Evolutionary conservation across 108 stramenopile species (phyloP), one percentile per base, ranked within the genome.

Genomic region (Nitzschia sp.): DNA sequence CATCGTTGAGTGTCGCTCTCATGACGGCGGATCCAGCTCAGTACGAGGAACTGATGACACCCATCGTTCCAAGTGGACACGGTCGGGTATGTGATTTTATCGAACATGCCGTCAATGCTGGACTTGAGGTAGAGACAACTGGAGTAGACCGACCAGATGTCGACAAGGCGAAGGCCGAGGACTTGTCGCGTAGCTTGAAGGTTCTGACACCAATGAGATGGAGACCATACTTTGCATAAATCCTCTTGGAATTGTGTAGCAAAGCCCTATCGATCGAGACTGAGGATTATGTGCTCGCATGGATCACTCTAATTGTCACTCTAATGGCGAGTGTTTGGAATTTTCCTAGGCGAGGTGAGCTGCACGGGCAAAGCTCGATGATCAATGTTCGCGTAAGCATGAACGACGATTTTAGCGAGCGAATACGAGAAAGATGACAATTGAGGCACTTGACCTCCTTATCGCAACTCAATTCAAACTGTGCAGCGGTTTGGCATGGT

Each of bases 121-220:
- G 87, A 25, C 57, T 91, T 44, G 77, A 82, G 15, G 83, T 87
- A 0, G 90, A 91, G 67, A 57, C 79, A 22, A 88, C 90, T 8
- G 90, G 74, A 17, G 79, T 91, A 1, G 90, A 91, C 45, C 75
- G 85, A 19, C 79, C 75, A 8, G 83, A 80, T 46, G 77, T 88
- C 19, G 77, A 91, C 56, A 84, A 84, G 58, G 60, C 30, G 1
- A 61, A 63, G 44, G 70, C 71, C 9, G 81, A 86, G 60, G 22
- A 58, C 22, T 44, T 85, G 34, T 72, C 81, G 3, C 53, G 33
- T 55, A 30, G 36, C 16, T 59, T 87, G 32, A 68, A 70, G 19
- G 84, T 78, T 2, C 23, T 21, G 15, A 56, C 21, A 0, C 69
- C 68, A 36, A 44, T 80, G 45, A 79, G 84, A 48, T 85, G 84